Percentiles rank a stretch among this genome's conserved stretches.
These are phyloP conservation scores for Dimocarpus longan DNA, from an alignment of 345 rosid species.

Conservation along the genomic window DNA sequence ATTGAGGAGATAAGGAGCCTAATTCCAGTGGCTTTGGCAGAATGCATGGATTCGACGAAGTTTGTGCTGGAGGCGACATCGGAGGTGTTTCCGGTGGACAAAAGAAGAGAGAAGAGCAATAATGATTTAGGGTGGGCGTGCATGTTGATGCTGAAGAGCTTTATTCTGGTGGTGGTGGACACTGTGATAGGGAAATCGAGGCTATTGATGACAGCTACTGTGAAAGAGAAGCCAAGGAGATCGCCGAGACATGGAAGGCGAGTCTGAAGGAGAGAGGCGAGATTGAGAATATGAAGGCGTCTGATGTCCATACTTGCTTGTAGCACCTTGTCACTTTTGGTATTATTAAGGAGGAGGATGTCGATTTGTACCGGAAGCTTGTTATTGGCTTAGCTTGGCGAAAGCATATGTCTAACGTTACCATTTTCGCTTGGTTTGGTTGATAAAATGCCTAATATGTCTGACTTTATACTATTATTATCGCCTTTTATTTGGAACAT, in stretches of 20 bases:
- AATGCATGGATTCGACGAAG: conserved; percentile 87
- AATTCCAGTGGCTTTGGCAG: conserved; percentile 66
- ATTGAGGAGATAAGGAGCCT: conserved; percentile 58
- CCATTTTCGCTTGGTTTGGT: conserved; percentile 89
- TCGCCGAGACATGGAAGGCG: conserved; percentile 94
- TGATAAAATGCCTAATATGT: conserved; percentile 90
- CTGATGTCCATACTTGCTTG: conserved; percentile 94
- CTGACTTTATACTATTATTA: not conserved
- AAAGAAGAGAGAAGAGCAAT: conserved; percentile 44
- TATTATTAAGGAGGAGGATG: conserved; percentile 77
- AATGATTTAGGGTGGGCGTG: conserved; percentile 98
- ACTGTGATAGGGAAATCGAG: conserved; percentile 85
- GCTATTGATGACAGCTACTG: conserved; percentile 69
- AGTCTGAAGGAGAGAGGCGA: conserved; percentile 91
- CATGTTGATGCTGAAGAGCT: conserved; percentile 79
- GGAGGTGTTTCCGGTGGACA: conserved; percentile 90
- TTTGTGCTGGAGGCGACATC: conserved; percentile 83
- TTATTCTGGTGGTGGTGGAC: conserved; percentile 84
- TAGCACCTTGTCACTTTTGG: conserved; percentile 96
- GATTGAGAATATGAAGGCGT: conserved; percentile 87
- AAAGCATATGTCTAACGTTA: conserved; percentile 98
- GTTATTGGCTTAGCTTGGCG: conserved; percentile 96
- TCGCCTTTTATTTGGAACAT: not conserved
- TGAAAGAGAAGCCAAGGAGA: conserved; percentile 72
- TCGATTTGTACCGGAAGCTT: conserved; percentile 80